These are phyloP conservation scores for Citrullus amarus DNA, from an alignment of 306 rosid genomes.

Conservation along the genomic window DNA sequence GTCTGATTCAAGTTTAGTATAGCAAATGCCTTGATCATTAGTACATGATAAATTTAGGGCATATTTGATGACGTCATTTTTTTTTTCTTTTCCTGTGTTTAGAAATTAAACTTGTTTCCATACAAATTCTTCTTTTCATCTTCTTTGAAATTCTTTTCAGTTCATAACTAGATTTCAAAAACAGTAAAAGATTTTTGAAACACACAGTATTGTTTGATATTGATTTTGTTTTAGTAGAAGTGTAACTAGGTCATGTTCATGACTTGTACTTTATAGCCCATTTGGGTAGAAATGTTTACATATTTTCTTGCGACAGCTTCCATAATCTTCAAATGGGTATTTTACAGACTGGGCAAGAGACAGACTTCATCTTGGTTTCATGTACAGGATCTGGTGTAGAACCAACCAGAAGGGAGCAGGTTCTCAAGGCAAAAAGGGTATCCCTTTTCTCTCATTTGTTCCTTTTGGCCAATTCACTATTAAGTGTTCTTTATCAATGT, in stretches of 20 bases:
- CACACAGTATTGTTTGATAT: not conserved
- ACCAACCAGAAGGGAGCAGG: slow-evolving; percentile 88
- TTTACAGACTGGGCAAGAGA: slow-evolving; percentile 89
- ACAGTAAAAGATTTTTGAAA: not conserved
- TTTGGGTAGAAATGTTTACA: not conserved
- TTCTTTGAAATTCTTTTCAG: not conserved
- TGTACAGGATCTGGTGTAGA: slow-evolving; percentile 91
- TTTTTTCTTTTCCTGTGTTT: not conserved
- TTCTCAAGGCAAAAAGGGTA: slow-evolving; percentile 92
- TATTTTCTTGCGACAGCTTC: not conserved
- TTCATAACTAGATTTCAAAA: not conserved
- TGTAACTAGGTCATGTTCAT: not conserved
- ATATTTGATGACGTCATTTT: not conserved
- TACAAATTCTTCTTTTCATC: not conserved
- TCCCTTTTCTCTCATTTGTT: slow-evolving; percentile 19
- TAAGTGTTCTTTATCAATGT: not conserved
- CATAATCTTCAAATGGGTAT: slow-evolving; percentile 17
- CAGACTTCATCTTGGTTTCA: slow-evolving; percentile 88
- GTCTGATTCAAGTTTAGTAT: not conserved
- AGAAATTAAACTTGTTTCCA: not conserved
- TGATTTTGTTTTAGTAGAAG: not conserved
- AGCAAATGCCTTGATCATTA: not conserved
- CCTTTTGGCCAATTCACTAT: slow-evolving; percentile 1
- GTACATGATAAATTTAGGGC: not conserved
- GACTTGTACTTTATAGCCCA: not conserved